A percentile compares a stretch with the other conserved stretches of the same genome.
Evolutionary conservation across 352 stramenopile genomes (phyloP).

Genomic region (Phytophthora melonis): DNA sequence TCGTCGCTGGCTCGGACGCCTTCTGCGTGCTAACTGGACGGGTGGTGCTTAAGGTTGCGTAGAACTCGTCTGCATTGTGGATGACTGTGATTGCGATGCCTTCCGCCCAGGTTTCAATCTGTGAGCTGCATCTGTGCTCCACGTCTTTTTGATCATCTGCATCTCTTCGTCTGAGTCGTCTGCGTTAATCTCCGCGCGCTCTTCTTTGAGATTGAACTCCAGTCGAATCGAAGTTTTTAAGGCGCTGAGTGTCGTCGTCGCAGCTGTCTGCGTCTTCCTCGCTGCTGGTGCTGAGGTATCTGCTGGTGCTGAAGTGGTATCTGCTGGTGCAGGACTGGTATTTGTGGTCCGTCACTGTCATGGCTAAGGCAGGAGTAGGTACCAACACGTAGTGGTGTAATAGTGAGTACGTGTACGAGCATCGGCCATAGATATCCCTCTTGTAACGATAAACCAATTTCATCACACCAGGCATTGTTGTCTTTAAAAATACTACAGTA

Average conservation of each 20-base stretch:
- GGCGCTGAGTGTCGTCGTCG: constrained; percentile 28
- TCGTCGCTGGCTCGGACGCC: constrained; percentile 6
- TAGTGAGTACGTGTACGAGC: too few relatives aligned
- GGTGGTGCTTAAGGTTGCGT: not conserved
- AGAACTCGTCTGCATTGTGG: constrained; percentile 13
- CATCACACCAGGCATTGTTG: too few relatives aligned
- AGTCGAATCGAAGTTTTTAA: constrained; percentile 54
- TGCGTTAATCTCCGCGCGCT: constrained; percentile 22
- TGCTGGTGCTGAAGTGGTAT: constrained; percentile 19
- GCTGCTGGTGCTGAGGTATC: constrained; percentile 26
- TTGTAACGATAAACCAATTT: too few relatives aligned
- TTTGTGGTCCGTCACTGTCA: constrained; percentile 25
- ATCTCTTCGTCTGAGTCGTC: constrained; percentile 59
- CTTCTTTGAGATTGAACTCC: constrained; percentile 38
- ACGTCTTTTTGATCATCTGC: constrained; percentile 64
- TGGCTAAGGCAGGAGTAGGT: constrained; percentile 34
- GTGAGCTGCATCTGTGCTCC: constrained; percentile 38
- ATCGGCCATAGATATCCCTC: too few relatives aligned
- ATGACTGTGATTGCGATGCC: constrained; percentile 70
- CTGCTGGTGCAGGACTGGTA: constrained; percentile 22
- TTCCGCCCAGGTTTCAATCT: constrained; percentile 52
- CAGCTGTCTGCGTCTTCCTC: constrained; percentile 23
- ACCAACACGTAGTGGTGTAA: constrained; percentile 41
- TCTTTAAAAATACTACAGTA: too few relatives aligned
- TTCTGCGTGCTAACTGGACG: constrained; percentile 4